Conservation (phyloP, 768 basidiomycete genomes). For the Russula sp. region DNA sequence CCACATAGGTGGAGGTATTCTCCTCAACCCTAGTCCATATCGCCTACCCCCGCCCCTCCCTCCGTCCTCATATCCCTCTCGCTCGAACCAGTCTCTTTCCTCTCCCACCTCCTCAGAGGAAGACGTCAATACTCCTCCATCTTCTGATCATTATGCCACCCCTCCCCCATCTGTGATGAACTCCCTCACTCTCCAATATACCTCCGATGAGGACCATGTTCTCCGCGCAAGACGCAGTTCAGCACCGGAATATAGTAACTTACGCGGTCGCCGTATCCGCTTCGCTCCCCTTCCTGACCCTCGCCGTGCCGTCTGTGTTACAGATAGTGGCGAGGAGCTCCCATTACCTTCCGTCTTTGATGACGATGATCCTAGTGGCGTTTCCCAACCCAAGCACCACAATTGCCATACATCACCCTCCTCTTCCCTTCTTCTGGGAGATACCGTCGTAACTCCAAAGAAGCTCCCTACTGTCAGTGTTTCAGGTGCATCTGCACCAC, state of each 20-base stretch:
- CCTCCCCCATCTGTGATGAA: slow-evolving; percentile 7
- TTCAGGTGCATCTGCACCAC: not conserved
- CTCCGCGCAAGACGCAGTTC: slow-evolving; percentile 12
- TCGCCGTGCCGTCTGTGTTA: slow-evolving; percentile 47
- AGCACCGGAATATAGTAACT: not conserved
- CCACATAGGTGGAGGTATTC: slow-evolving; percentile 2
- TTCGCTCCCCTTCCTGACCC: slow-evolving; percentile 88
- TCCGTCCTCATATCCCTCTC: slow-evolving; percentile 14
- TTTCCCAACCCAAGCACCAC: slow-evolving; percentile 32
- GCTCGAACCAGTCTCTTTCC: slow-evolving; percentile 17
- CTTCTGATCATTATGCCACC: slow-evolving; percentile 13
- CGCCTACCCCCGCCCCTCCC: slow-evolving; percentile 2
- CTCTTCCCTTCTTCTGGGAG: slow-evolving; percentile 25
- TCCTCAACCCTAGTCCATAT: slow-evolving; percentile 16
- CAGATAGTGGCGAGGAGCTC: slow-evolving; percentile 45
- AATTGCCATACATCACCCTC: slow-evolving; percentile 21
- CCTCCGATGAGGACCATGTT: slow-evolving; percentile 19
- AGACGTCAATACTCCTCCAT: slow-evolving; percentile 19
- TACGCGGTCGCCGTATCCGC: slow-evolving; percentile 49
- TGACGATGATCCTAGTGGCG: slow-evolving; percentile 32
- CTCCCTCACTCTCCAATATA: slow-evolving; percentile 16
- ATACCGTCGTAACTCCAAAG: slow-evolving; percentile 11
- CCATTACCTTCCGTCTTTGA: slow-evolving; percentile 37
- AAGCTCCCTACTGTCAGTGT: not conserved
- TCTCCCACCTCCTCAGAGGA: slow-evolving; percentile 25